phyloP scores from a whole-genome alignment of 805 yeast species.

The Wickerhamomyces alni region DNA sequence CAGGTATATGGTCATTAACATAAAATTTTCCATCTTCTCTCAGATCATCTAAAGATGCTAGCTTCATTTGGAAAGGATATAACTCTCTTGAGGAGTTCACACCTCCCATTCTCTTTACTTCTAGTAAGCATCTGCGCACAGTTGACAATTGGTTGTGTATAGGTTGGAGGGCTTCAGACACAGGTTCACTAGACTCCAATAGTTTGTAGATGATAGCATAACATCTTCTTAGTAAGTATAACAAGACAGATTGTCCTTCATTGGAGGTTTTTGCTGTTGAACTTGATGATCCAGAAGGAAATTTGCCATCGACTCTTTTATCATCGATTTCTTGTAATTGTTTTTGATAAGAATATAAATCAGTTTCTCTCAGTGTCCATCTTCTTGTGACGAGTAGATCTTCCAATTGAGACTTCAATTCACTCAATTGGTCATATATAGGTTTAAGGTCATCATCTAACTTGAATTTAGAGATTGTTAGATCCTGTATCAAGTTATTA shows the following conservation, averaged over 20 bases:
- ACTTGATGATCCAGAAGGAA: conserved; percentile 24
- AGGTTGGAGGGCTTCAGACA: conserved; percentile 88
- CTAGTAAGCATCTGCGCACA: conserved; percentile 82
- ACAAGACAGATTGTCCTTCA: conserved; percentile 50
- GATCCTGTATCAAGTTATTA: conserved; percentile 65
- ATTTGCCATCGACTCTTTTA: conserved; percentile 56
- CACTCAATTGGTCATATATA: conserved; percentile 57
- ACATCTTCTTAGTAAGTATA: conserved; percentile 83
- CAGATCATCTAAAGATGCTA: conserved; percentile 81
- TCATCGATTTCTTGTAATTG: conserved; percentile 70
- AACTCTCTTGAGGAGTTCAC: conserved; percentile 80
- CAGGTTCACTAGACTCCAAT: conserved; percentile 90
- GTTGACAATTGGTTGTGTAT: conserved; percentile 91
- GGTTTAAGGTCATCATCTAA: conserved; percentile 48
- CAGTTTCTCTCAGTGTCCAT: conserved; percentile 97
- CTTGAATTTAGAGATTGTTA: conserved; percentile 38
- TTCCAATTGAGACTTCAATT: conserved; percentile 68
- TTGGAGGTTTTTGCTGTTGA: background rate
- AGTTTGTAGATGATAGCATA: conserved; percentile 86
- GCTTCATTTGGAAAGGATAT: conserved; percentile 92
- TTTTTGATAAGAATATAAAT: conserved; percentile 77
- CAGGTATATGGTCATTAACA: conserved; percentile 86
- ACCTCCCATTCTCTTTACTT: conserved; percentile 90
- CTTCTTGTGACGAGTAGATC: conserved; percentile 85
- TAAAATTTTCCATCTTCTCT: conserved; percentile 90